phyloP scores from a whole-genome alignment of 2,329 filamentous ascomycete genomes.

The Metarhizium rileyi region DNA sequence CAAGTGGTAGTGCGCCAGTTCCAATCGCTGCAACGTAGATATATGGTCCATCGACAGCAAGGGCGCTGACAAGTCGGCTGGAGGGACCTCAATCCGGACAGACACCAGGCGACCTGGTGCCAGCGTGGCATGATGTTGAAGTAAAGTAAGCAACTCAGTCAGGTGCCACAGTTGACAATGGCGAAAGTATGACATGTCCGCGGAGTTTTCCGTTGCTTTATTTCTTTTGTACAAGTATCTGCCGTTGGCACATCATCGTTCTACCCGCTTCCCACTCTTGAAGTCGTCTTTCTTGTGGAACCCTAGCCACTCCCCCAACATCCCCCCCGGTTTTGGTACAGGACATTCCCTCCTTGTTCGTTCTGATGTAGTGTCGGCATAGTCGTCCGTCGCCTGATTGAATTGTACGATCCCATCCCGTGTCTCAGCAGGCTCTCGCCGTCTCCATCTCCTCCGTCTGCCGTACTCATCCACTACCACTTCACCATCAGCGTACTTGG shows the following conservation, averaged over 20 bases:
- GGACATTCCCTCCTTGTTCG: constrained; percentile 67
- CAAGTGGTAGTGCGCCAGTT: too few species aligned
- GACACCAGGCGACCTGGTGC: too few species aligned
- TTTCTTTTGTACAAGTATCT: neutral
- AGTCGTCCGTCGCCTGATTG: constrained; percentile 27
- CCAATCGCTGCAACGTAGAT: too few species aligned
- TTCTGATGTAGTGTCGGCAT: constrained; percentile 24
- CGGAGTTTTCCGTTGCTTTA: neutral
- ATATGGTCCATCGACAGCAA: too few species aligned
- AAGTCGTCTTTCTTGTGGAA: constrained; percentile 38
- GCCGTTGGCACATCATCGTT: constrained; percentile 14
- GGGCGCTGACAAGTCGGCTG: too few species aligned
- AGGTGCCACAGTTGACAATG: neutral
- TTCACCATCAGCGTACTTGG: constrained; percentile 63
- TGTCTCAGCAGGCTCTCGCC: constrained; percentile 27
- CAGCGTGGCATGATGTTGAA: neutral
- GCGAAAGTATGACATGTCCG: neutral
- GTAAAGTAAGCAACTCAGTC: neutral
- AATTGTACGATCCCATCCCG: constrained; percentile 41
- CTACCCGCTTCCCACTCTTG: constrained; percentile 11
- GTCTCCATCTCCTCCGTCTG: constrained; percentile 34
- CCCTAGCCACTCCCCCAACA: constrained; percentile 66
- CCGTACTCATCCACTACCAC: constrained; percentile 35
- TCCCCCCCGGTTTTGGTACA: constrained; percentile 77
- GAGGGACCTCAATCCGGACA: too few species aligned